Evolutionary conservation across 768 basidiomycete species (phyloP).

Genomic region (Tephrocybe rancida): DNA sequence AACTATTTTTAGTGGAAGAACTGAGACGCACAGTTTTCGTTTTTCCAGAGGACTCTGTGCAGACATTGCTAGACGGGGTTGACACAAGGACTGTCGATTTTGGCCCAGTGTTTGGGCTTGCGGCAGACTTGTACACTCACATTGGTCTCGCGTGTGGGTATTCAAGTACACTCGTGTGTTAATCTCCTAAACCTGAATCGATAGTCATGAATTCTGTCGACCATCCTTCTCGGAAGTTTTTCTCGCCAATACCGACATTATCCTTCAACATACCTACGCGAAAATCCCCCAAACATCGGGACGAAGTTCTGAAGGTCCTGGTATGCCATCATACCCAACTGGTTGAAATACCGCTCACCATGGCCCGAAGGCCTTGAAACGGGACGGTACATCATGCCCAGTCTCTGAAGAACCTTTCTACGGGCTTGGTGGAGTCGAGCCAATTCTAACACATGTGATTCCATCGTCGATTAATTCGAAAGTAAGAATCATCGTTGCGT

Average conservation of each 20-base stretch:
- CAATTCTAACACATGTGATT: slow-evolving; percentile 15
- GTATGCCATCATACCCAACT: neutral
- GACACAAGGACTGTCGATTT: slow-evolving; percentile 10
- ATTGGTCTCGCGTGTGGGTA: slow-evolving; percentile 19
- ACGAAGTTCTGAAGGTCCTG: slow-evolving; percentile 9
- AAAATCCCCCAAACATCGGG: neutral
- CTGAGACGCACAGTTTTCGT: slow-evolving; percentile 15
- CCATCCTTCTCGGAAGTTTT: slow-evolving; percentile 2
- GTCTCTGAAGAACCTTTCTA: slow-evolving; percentile 14
- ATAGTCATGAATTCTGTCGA: slow-evolving; percentile 11
- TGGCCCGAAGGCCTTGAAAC: slow-evolving; percentile 12
- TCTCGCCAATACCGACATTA: slow-evolving; percentile 4
- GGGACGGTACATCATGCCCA: slow-evolving; percentile 19
- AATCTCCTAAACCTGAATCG: neutral
- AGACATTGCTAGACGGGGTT: slow-evolving; percentile 17
- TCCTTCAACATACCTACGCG: neutral
- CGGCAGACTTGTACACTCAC: slow-evolving; percentile 19
- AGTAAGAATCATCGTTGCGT: neutral
- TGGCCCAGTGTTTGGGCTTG: slow-evolving; percentile 15
- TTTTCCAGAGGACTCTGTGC: slow-evolving; percentile 12
- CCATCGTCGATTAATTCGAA: slow-evolving; percentile 14
- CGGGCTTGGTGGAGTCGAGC: slow-evolving; percentile 4
- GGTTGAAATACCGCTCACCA: neutral
- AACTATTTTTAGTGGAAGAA: slow-evolving; percentile 13
- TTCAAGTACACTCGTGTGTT: neutral